Base-by-base conservation (phyloP, 2,329 filamentous ascomycete genomes). In the Rhinocladiella mackenziei region DNA sequence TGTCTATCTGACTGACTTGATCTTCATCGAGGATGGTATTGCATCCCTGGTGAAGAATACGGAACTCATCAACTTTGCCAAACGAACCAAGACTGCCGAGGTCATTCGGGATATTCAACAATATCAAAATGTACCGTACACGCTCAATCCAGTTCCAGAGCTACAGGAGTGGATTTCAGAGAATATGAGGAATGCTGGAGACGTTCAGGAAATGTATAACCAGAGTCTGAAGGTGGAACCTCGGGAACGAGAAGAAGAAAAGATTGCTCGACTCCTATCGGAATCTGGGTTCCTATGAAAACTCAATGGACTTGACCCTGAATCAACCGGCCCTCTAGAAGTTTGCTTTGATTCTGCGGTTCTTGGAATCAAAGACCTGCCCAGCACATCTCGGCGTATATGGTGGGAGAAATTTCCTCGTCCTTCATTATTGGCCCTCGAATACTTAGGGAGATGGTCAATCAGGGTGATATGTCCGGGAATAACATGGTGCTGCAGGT, bases 131-230 rank as follows among this genome's bases (percentile, higher is more conserved):
- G 88, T 94, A 50, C 89, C 89, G n/a, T 98, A 97, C 64, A 83
- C 86, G 5, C 73, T 98, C 39, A 86, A 94, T 62, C 78, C 89
- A 0, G 91, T 98, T 11, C 78, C 83, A 2, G 92, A 97, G 68
- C 74, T 98, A 55, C 91, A 97, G 64, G 89, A 97, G 57, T 98
- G 97, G 68, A 95, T 98, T 55, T 70, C 96, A 56, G 89, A 83
- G 65, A 96, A 97, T 65, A 94, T 97, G 86, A 85, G 94, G 69
- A 84, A 84, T 20, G 91, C 92, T 3, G 86, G 89, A 39, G 91
- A 97, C 65, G 92, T 98, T 53, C 89, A 97, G 66, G 91, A 97
- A 73, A 97, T 97, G 92, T 98, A 97, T 72, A 89, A 97, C 67
- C 89, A 89, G 75, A 95, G 89, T 70, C 73, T 98, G 69, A 77